Evolutionary conservation across 1,284 basidiomycete genomes (phyloP), one percentile per base, ranked within the genome.

Genomic region (Pterulicium gracile): DNA sequence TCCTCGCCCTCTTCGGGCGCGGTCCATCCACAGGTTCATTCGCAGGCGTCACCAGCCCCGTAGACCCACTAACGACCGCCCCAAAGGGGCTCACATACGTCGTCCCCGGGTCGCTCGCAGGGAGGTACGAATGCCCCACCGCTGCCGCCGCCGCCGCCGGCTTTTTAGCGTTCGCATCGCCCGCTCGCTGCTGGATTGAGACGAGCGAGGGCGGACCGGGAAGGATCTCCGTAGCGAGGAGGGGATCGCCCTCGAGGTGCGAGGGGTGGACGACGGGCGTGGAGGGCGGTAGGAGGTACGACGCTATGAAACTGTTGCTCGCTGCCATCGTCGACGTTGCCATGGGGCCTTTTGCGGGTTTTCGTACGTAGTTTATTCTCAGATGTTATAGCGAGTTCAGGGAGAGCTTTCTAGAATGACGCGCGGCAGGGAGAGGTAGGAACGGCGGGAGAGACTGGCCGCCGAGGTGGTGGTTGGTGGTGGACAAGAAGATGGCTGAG

Each of bases 151-250:
- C 19, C n/a, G 19, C 4, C 5, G 70, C 64, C 52, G 77, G 73
- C 65, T 87, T 87, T 69, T 74, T 84, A 58, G 79, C 77, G 67
- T 88, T 84, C 58, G 79, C 78, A 65, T 81, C 83, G 54, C 75
- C 70, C 50, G 68, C 62, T 51, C 73, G 65, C 61, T 82, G 81
- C 63, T 81, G 77, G 47, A 80, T 65, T 55, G 81, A 77, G 51
- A 72, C 67, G 52, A 85, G 61, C 54, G 82, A 73, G 48, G 85
- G 85, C 51, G 85, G 85, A 23, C 84, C 86, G 59, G 86, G 86
- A 53, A 88, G 72, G 65, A 88, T 83, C 71, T 88, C 85, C 51
- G 85, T 88, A 51, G 86, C 85, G 56, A 87, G 70, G 55, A 70
- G 69, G 49, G 79, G 64, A 68, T 88, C 81, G 54, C 85, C 83